Evolutionary conservation across 345 rosid species (phyloP).

Genomic region (Alliaria petiolata): DNA sequence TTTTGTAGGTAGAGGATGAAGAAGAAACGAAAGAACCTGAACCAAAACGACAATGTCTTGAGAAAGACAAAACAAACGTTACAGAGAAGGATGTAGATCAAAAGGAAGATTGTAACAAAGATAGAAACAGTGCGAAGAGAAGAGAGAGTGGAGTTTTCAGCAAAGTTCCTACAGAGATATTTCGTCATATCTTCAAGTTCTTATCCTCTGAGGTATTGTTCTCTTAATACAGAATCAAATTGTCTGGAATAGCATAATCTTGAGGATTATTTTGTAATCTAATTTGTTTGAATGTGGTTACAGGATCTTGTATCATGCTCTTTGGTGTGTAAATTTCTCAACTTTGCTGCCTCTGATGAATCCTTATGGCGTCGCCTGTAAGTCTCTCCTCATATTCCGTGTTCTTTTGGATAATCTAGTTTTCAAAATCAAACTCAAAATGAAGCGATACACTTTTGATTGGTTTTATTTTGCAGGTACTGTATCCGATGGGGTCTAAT

Average conservation of each 20-base stretch:
- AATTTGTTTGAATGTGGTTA: slow-evolving; percentile 2
- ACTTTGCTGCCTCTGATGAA: slow-evolving; percentile 79
- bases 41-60: slow-evolving; percentile 46
- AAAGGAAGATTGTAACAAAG: slow-evolving; percentile 16
- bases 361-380: slow-evolving; percentile 94
- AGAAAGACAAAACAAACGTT: slow-evolving; percentile 18
- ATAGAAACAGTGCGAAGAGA: slow-evolving; percentile 32
- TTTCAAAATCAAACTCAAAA: background rate
- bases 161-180: slow-evolving; percentile 78
- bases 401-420: background rate
- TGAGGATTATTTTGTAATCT: background rate
- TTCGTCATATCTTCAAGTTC: slow-evolving; percentile 81
- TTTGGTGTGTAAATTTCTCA: slow-evolving; percentile 69
- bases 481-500: slow-evolving; percentile 80
- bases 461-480: slow-evolving; percentile 51
- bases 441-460: background rate
- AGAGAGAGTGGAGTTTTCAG: slow-evolving; percentile 65
- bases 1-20: slow-evolving; percentile 34
- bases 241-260: background rate
- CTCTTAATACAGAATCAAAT: background rate
- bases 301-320: slow-evolving; percentile 94
- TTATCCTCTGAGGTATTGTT: slow-evolving; percentile 78
- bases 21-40: slow-evolving; percentile 37
- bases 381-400: slow-evolving; percentile 28
- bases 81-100: slow-evolving; percentile 17